Base-by-base conservation (phyloP, 805 yeast species). In the Spathaspora arborariae region DNA sequence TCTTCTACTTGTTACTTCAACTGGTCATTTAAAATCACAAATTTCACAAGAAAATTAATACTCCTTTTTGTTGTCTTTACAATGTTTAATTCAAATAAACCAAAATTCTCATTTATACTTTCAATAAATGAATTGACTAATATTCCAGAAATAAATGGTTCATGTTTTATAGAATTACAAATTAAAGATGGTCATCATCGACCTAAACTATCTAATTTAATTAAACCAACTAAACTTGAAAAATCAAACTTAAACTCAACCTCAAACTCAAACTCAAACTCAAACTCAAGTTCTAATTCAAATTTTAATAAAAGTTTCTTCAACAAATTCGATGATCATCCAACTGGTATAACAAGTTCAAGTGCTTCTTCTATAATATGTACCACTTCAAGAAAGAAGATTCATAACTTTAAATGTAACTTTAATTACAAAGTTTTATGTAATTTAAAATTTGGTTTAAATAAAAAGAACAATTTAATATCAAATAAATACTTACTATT, bases 131-230 rank as follows among this genome's bases (percentile, higher is more conserved):
- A 88, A 52, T 68, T 92, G 41, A 76, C 84, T n/a, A 91, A 91
- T 57, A 78, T 92, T 22, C 98, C 98, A 1, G 90, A 87, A 53
- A 73, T 84, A 1, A 70, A 81, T 2, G 96, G 96, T 0, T 60
- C 70, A 33, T 81, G 92, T 54, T 81, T 64, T 51, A 78, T 89
- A 16, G 81, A 82, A 48, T 77, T 91, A 77, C 72, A 70, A 39
- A 67, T 87, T 8, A 72, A 74, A 45, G 89, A 85, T 51, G 68
- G 79, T 41, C 60, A 52, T 44, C 51, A 54, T 36, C 44, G 47
- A 33, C 26, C 22, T 11, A 22, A 41, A 69, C 44, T 40, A 5
- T 10, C 42, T 9, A 5, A 26, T 16, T 26, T 40, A 26, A 22
- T 19, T n/a, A 24, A 26, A 40, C 34, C 39, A n/a, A 13, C 39